Base-by-base conservation (phyloP, 257 asterid genomes). In the Coffea eugenioides region DNA sequence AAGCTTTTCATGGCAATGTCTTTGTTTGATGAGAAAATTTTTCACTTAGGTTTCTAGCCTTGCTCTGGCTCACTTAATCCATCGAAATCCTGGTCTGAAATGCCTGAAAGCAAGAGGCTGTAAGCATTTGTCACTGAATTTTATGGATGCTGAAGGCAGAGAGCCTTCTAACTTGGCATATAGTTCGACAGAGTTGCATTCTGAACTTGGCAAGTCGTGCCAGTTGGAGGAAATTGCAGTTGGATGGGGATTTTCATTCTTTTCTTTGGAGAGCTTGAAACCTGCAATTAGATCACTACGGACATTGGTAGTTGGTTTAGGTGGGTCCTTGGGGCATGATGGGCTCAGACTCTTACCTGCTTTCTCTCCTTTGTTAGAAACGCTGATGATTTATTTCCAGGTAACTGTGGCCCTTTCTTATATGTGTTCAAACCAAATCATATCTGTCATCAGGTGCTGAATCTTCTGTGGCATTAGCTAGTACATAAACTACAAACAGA, bases 201-300 rank as follows among this genome's bases (percentile, higher is more conserved):
- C 82, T 65, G 86, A 86, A 83, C 87, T 94, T 68, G 94, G 90
- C 73, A 88, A 83, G 75, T 80, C 85, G 75, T 86, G 94, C 87
- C 87, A 88, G 75, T 76, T 94, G 88, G 93, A 88, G 85, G 97
- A 92, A 86, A 79, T 92, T 78, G 89, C 87, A 71, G 71, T 94
- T 87, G 98, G 98, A 84, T 94, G 98, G 98, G 97, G 97, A 84
- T 90, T 90, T 84, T 91, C 96, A 0, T 88, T 75, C 84, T 85
- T 83, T 82, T 88, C 91, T 83, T 75, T 92, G 77, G 86, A 49
- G 82, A 87, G 88, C 80, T 88, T 94, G 74, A 81, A 87, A 81
- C 97, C 96, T 66, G 92, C 97, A 77, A 80, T 90, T 54, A 84
- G 85, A 85, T 86, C 84, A 77, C 77, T 93, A 76, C 86, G 83